Base-by-base conservation (phyloP, 179 eudicot species). In the Amaranthus tricolor region DNA sequence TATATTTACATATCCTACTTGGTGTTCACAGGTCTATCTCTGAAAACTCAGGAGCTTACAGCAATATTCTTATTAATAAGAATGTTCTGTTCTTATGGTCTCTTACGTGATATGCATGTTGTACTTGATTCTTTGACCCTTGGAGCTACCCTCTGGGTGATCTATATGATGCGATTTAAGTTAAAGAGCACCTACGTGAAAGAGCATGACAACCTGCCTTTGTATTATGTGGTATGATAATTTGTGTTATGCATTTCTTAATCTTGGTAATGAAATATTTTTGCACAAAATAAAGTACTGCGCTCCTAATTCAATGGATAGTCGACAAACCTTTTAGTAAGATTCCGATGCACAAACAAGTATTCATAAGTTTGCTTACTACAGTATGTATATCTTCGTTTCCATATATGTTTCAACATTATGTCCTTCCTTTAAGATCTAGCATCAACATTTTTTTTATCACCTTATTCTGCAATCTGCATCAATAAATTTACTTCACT, bases 41-140 rank as follows among this genome's bases (percentile, higher is more conserved):
- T 94, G 78, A 92, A 80, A 84, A 84, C 88, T 45, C 98, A 94
- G 70, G 98, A 92, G 77, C 97, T 94, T 60, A 94, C 98, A 19
- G 92, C 92, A 1, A 81, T 89, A 12, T 90, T 84, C 62, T 73
- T 89, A 68, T 82, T 86, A 54, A 87, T 81, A 67, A 84, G 94
- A 78, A 66, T 90, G 21, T 57, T 61, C 48, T 89, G 90, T 43
- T 79, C 87, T 72, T 71, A 85, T 24, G 20, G 70, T 45, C 81
- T 90, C 84, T 88, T 87, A 77, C 82, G 84, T 16, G 91, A 94
- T 82, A 76, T 90, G 67, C 96, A 94, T 78, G 83, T 91, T 0
- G 11, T 88, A 9, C 92, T 94, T n/a, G 98, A 94, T 82, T 81
- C 81, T 3, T 78, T 82, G 9, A 84, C 88, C 2, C 87, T 94